Evolutionary conservation across 352 stramenopile genomes (phyloP).

Genomic region (Globisporangium barbulae): DNA sequence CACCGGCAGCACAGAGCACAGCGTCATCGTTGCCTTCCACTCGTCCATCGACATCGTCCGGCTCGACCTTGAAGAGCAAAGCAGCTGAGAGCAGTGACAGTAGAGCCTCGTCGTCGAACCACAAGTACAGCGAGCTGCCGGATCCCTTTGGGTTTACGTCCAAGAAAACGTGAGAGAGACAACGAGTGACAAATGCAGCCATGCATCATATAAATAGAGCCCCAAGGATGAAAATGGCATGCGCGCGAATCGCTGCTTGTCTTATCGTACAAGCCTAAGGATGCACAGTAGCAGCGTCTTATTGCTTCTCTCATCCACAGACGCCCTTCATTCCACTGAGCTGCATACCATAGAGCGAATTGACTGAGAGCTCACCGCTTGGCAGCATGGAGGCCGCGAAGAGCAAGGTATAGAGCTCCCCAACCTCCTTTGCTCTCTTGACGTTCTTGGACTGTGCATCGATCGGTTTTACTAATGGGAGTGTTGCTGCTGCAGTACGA

Average conservation of each 20-base stretch:
- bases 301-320: too few species aligned
- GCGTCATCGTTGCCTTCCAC: conserved; percentile 8
- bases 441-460: too few species aligned
- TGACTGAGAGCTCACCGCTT: background rate
- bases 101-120: conserved; percentile 13
- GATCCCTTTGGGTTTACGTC: conserved; percentile 68
- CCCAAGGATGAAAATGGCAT: background rate
- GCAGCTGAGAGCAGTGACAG: background rate
- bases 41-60: conserved; percentile 6
- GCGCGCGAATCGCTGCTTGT: background rate
- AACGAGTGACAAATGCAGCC: background rate
- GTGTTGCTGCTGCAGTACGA: conserved; percentile 37
- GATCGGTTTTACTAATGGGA: background rate
- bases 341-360: background rate
- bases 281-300: background rate
- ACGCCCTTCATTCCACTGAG: too few species aligned
- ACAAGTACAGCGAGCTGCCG: conserved; percentile 52
- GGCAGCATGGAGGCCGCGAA: conserved; percentile 14
- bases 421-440: background rate
- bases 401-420: conserved; percentile 10
- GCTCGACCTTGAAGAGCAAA: conserved; percentile 3
- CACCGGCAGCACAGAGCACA: conserved; percentile 3
- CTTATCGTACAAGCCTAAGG: conserved; percentile 1
- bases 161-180: conserved; percentile 29
- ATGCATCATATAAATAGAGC: conserved; percentile 16